Conservation (phyloP, 2,329 filamentous ascomycete species). For the Aspergillus luchuensis region DNA sequence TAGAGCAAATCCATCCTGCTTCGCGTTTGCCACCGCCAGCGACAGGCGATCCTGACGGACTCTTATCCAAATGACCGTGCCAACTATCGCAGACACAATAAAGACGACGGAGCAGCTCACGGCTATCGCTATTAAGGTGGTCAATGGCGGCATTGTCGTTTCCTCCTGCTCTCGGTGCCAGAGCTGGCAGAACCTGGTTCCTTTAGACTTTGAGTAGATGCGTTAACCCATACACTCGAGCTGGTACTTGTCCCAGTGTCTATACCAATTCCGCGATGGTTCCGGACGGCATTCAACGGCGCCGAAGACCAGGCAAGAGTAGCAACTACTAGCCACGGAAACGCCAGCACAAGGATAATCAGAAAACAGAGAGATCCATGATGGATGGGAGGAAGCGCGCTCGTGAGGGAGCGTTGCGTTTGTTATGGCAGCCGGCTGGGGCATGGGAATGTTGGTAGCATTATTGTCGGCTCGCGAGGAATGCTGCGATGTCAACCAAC, state of each 20-base stretch:
- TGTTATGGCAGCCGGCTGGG: conserved; percentile 33
- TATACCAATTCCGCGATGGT: not conserved
- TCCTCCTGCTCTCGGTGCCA: not conserved
- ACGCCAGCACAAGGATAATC: conserved; percentile 11
- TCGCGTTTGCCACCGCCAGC: conserved; percentile 27
- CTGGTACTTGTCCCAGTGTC: not conserved
- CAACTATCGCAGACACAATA: conserved; percentile 35
- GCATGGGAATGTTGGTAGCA: conserved; percentile 35
- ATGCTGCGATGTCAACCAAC: conserved; percentile 30
- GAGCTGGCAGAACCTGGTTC: conserved; percentile 1
- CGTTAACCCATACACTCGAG: conserved; percentile 8
- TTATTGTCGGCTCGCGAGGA: conserved; percentile 31
- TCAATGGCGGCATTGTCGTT: conserved; percentile 36
- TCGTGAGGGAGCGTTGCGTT: conserved; percentile 22
- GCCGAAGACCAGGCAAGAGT: conserved; percentile 11
- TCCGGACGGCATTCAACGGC: conserved; percentile 2
- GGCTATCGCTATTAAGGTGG: conserved; percentile 38
- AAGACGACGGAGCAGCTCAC: conserved; percentile 38
- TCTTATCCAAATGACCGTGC: conserved; percentile 39
- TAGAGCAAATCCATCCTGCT: conserved; percentile 24
- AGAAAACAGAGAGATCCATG: conserved; percentile 16
- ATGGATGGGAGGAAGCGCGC: conserved; percentile 12
- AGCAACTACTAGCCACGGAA: conserved; percentile 13
- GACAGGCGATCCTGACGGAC: conserved; percentile 37
- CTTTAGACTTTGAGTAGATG: not conserved